A percentile compares a stretch with the other conserved stretches of the same genome.
phyloP scores from a whole-genome alignment of 768 basidiomycete genomes.

The Kwoniella pini region DNA sequence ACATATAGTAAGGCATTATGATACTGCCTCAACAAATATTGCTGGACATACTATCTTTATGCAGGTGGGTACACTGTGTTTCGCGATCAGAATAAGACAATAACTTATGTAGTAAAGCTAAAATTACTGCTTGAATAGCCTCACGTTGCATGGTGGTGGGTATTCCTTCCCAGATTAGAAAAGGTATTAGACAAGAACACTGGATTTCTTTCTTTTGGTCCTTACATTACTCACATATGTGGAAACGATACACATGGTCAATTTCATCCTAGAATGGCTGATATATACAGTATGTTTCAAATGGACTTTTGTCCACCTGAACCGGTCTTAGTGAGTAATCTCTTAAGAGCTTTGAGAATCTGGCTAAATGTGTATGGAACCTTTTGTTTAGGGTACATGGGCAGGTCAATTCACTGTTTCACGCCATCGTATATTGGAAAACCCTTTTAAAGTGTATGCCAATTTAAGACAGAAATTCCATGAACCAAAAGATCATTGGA shows the following conservation, averaged over 20 bases:
- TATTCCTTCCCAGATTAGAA: slow-evolving; percentile 41
- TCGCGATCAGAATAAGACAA: background rate
- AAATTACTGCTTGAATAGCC: slow-evolving; percentile 25
- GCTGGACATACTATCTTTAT: slow-evolving; percentile 52
- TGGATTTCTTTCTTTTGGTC: slow-evolving; percentile 53
- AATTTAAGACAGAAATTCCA: slow-evolving; percentile 38
- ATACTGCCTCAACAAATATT: slow-evolving; percentile 22
- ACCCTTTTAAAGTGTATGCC: slow-evolving; percentile 36
- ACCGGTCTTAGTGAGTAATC: slow-evolving; percentile 24
- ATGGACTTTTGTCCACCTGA: slow-evolving; percentile 43
- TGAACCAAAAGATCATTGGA: slow-evolving; percentile 40
- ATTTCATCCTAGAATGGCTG: slow-evolving; percentile 42
- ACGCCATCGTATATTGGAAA: slow-evolving; percentile 39
- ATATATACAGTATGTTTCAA: slow-evolving; percentile 50
- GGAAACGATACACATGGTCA: slow-evolving; percentile 43
- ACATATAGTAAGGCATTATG: slow-evolving; percentile 50
- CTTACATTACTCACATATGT: slow-evolving; percentile 39
- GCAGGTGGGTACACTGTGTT: slow-evolving; percentile 23
- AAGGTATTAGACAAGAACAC: slow-evolving; percentile 25
- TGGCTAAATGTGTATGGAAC: too few relatives aligned
- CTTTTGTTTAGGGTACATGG: slow-evolving; percentile 53
- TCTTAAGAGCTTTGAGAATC: too few relatives aligned
- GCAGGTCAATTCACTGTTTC: slow-evolving; percentile 52
- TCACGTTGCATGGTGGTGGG: slow-evolving; percentile 51
- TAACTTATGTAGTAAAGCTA: background rate